Evolutionary conservation across 768 basidiomycete species (phyloP), one percentile per base, ranked within the genome.

Genomic region (Lepiota brunneoincarnata): DNA sequence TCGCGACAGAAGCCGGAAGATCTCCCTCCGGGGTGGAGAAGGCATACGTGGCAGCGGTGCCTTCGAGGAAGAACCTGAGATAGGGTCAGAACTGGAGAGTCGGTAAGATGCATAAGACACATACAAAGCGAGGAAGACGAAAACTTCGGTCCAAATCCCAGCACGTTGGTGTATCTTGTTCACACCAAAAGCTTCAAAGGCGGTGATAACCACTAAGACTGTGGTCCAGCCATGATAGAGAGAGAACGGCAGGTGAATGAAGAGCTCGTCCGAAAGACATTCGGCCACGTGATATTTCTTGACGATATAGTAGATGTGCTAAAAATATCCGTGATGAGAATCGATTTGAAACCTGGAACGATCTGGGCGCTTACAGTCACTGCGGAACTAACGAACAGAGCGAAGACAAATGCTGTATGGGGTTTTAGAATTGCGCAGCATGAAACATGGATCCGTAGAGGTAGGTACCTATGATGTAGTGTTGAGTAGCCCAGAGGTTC

Each of bases 181-280:
- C 56, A 86, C 83, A 59, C 96, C 95, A 62, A 95, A 95, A 0
- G 93, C 93, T 59, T 93, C 87, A 63, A 95, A 95, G 2, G 79
- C 89, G 38, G 89, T 86, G 59, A 94, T 70, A 62, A 94, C 68
- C 54, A 93, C 83, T 49, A 91, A 81, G 55, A 93, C 84, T 50
- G 91, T 91, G 10, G 86, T 89, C 90, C 91, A 93, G 35, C 93
- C 95, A 64, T 97, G 93, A 72, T 89, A 97, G 44, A 98, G 84
- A 2, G 91, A 94, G 81, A 98, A 98, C 2, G 97, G 97, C 15
- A 97, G 84, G 69, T 98, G 94, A 40, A 98, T 79, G 57, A 96
- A 94, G 58, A 95, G 67, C 70, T 97, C 94, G 58, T 96, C 93
- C 18, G 76, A 75, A 40, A 78, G 60, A 56, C 66, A 80, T 62